Conservation (phyloP, 306 rosid genomes). For the Glycine tomentella region DNA sequence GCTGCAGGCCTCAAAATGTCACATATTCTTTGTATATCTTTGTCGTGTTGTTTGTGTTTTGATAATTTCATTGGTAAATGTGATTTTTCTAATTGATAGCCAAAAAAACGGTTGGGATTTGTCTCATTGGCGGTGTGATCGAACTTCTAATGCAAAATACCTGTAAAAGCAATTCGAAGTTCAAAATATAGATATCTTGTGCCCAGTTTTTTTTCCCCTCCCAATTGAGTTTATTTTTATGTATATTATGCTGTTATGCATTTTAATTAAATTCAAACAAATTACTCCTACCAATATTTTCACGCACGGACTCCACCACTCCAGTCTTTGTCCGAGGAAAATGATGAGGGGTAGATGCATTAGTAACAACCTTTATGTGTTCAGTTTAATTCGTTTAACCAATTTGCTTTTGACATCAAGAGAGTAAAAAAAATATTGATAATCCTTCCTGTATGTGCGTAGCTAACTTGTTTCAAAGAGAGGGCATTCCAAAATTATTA, state of each 20-base stretch:
- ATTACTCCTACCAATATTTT: not conserved
- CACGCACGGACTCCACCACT: too few species aligned
- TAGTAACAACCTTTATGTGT: not conserved
- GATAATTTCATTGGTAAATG: conserved; percentile 55
- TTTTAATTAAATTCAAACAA: not conserved
- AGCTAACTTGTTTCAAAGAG: too few species aligned
- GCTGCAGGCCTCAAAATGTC: conserved; percentile 51
- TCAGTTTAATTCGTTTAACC: not conserved
- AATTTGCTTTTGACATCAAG: too few species aligned
- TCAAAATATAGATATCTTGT: conserved; percentile 15
- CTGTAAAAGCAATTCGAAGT: conserved; percentile 3
- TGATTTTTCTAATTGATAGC: conserved; percentile 35
- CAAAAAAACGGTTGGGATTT: too few species aligned
- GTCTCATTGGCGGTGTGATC: not conserved
- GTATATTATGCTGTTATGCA: not conserved
- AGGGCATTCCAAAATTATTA: too few species aligned
- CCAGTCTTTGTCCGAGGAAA: not conserved
- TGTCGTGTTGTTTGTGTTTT: conserved; percentile 51
- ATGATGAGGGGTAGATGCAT: not conserved
- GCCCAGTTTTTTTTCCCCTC: too few species aligned
- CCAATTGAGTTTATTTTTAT: too few species aligned
- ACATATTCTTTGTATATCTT: conserved; percentile 65
- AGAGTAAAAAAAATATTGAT: too few species aligned
- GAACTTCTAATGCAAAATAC: conserved; percentile 9
- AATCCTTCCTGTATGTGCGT: too few species aligned